A percentile compares a stretch with the other conserved stretches of the same genome.
These are phyloP conservation scores for Zymoseptoria brevis DNA, from an alignment of 2,329 filamentous ascomycete genomes.

Conservation along the genomic window DNA sequence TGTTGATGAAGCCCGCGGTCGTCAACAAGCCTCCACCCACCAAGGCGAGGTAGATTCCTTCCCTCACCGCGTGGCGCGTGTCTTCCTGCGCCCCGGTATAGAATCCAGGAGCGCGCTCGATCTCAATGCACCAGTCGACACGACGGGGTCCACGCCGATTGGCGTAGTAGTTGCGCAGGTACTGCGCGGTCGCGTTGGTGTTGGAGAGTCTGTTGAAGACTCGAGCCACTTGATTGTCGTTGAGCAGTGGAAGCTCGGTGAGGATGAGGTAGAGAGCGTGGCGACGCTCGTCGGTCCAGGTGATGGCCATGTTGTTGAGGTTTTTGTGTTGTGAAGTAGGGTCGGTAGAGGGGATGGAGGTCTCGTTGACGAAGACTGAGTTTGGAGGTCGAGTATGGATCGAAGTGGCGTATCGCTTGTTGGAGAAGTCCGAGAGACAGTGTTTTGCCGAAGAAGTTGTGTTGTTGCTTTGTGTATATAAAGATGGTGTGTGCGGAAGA, in stretches of 20 bases:
- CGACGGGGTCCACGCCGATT: not conserved
- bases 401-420: no score
- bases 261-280: not conserved
- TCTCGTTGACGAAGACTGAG: not conserved
- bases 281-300: not conserved
- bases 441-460: no score
- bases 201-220: not conserved
- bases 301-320: not conserved
- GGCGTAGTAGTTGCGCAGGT: not conserved
- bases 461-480: no score
- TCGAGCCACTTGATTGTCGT: not conserved
- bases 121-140: not conserved
- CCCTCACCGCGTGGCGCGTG: no score
- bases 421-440: no score
- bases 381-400: not conserved
- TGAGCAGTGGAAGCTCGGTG: not conserved
- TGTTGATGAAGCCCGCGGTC: no score
- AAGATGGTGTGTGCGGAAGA: no score
- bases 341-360: no score
- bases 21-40: no score
- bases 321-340: no score
- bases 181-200: not conserved
- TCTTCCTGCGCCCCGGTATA: not conserved
- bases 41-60: no score
- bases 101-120: no score